Evolutionary conservation across 1,139 yeast genomes (phyloP), one percentile per base, ranked within the genome.

Genomic region (Yamadazyma sp.): DNA sequence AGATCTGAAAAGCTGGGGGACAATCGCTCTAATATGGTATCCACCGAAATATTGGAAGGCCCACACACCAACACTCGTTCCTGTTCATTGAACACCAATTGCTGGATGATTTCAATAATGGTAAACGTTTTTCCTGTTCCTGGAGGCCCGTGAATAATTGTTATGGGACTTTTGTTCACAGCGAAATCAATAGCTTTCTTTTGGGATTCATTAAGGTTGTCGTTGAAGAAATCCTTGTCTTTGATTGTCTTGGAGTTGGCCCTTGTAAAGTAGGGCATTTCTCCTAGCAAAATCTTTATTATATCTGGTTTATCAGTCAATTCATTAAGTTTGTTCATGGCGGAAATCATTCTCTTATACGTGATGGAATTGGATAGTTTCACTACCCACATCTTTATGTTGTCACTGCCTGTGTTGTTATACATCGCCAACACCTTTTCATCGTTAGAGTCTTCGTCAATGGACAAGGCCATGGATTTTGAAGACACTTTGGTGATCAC

Each of bases 1-100:
- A 35, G 16, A 28, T 43, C 52, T 8, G 40, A 38, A 42, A 67
- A 67, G 4, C 46, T 50, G 1, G 66, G 62, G n/a, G 81, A 73
- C 18, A 90, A 61, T 43, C 97, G 67, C 56, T 90, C 97, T 35
- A 89, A 62, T 22, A 92, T 86, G 0, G 95, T 92, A 59, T 92
- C 97, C 0, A 89, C 96, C 0, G 97, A 82, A n/a, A 89, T 83
- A 56, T 92, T 92, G 0, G 97, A 90, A 0, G 97, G 96, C 0
- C 97, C 97, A 63, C 97, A 90, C 0, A 92, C 94, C 29, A 92
- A 66, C 0, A 92, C 82, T 37, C 92, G 68, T 48, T 85, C 82
- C 7, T 81, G 80, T 25, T 58, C 56, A 11, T 64, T 64, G 12
- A 67, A 68, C 0, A 83, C 74, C 39, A 88, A 64, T 54, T 90